These are phyloP conservation scores for Xylariaceae sp. DNA, from an alignment of 2,329 filamentous ascomycete genomes.

Conservation along the genomic window DNA sequence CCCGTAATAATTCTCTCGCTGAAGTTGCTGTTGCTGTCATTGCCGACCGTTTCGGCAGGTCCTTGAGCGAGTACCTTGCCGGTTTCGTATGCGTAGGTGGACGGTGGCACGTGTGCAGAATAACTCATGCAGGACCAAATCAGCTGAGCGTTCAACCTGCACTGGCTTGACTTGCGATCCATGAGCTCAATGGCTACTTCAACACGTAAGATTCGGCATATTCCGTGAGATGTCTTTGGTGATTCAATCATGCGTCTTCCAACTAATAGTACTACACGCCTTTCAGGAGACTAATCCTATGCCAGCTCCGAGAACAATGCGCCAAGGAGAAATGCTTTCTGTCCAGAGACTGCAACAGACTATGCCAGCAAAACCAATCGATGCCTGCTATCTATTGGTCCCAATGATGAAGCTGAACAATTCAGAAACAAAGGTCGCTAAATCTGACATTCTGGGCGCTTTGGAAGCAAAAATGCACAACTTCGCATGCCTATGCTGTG, in stretches of 20 bases:
- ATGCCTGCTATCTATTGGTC: neutral
- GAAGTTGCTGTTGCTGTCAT: neutral
- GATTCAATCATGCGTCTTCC: neutral
- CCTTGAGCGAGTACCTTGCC: neutral
- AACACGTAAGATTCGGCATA: neutral
- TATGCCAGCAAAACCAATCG: neutral
- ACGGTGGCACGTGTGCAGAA: neutral
- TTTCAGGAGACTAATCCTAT: neutral
- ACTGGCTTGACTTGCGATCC: neutral
- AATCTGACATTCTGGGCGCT: neutral
- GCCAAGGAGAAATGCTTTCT: neutral
- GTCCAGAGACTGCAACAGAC: neutral
- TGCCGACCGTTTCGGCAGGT: neutral
- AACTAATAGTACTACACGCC: neutral
- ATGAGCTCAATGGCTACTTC: neutral
- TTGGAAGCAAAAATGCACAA: neutral
- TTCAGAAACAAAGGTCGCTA: neutral
- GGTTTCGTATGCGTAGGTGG: neutral
- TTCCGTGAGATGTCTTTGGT: neutral
- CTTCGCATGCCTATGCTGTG: neutral
- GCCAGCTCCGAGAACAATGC: neutral
- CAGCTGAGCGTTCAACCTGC: neutral
- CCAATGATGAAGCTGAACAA: neutral
- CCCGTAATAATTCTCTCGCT: neutral
- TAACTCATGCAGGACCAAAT: neutral